phyloP scores from a whole-genome alignment of 176 grass and related monocot species.

The Elaeis guineensis region DNA sequence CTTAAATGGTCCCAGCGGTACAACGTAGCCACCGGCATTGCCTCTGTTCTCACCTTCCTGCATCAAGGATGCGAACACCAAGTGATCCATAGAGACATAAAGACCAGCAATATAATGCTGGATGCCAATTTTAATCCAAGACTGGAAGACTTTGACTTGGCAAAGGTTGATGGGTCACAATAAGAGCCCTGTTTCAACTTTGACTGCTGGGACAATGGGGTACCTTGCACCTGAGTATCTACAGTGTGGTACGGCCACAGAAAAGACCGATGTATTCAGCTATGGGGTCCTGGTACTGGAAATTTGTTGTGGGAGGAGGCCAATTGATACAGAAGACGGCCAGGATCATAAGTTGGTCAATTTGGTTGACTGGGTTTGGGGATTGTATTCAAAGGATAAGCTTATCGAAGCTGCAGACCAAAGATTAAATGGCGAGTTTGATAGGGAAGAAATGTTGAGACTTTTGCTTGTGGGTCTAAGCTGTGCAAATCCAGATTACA shows the following conservation, averaged over 20 bases:
- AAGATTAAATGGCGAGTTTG: constrained; percentile 43
- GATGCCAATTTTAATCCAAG: constrained; percentile 60
- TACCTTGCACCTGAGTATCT: constrained; percentile 93
- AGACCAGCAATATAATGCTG: constrained; percentile 81
- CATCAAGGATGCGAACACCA: constrained; percentile 86
- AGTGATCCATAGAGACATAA: constrained; percentile 82
- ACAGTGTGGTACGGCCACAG: constrained; percentile 80
- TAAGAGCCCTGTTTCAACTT: constrained; percentile 75
- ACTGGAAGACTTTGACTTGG: constrained; percentile 75
- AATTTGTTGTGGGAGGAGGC: constrained; percentile 76
- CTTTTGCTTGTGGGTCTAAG: constrained; percentile 71
- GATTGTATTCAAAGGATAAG: constrained; percentile 54
- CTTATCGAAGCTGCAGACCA: constrained; percentile 65
- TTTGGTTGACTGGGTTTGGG: constrained; percentile 89
- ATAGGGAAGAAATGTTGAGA: constrained; percentile 54
- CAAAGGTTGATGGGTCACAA: constrained; percentile 71
- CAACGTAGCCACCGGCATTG: constrained; percentile 51
- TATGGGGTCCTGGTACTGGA: constrained; percentile 78
- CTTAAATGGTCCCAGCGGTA: constrained; percentile 53
- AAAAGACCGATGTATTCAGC: constrained; percentile 90
- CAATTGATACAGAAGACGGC: constrained; percentile 55
- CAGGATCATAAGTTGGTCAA: constrained; percentile 40
- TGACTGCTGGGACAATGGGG: constrained; percentile 83
- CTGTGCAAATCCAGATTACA: constrained; percentile 83
- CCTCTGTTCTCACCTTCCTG: constrained; percentile 66